Evolutionary conservation across 2,329 filamentous ascomycete genomes (phyloP), one percentile per base, ranked within the genome.

Genomic region (Aspergillus fischeri): DNA sequence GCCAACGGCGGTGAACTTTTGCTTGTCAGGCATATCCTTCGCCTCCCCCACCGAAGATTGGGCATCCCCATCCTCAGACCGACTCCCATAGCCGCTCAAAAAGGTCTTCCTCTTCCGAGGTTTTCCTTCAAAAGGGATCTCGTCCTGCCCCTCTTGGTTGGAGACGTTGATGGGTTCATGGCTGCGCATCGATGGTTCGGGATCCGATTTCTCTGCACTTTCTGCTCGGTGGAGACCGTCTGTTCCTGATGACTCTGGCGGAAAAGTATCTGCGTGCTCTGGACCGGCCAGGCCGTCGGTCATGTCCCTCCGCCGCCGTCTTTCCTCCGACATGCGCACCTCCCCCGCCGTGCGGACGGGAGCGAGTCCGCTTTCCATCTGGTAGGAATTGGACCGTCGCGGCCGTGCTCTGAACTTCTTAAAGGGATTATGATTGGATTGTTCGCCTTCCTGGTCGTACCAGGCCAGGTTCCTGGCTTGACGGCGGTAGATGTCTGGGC

Each of bases 381-480:
- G 65, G 29, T 69, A 64, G 35, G 70, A 68, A 32, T 62, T 57
- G n/a, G 65, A 61, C 45, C 68, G 67, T 21, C 59, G 66, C 14
- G 65, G 65, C 27, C 64, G 67, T 35, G 63, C 51, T 42, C 68
- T 68, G 60, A 73, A 70, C 54, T 76, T 77, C 52, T 73, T 74
- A 59, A 77, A 78, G 17, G 76, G 76, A 53, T 78, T 78, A 53
- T 69, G 68, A 4, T 63, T 71, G 7, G 72, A 63, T 5, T 66
- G 63, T 54, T 75, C 70, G 54, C 68, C 74, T 35, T 75, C 72
- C 14, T 71, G 63, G 55, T 75, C 73, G 57, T 76, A 77, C 75
- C 76, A 77, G 45, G 76, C 75, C 52, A 73, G 65, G 20, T 67
- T 67, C 35, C 69, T 70, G 55, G 75, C 75, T 58, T 70, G 63